phyloP scores from a whole-genome alignment of 2,329 filamentous ascomycete species.

The Paraconiothyrium sp. region DNA sequence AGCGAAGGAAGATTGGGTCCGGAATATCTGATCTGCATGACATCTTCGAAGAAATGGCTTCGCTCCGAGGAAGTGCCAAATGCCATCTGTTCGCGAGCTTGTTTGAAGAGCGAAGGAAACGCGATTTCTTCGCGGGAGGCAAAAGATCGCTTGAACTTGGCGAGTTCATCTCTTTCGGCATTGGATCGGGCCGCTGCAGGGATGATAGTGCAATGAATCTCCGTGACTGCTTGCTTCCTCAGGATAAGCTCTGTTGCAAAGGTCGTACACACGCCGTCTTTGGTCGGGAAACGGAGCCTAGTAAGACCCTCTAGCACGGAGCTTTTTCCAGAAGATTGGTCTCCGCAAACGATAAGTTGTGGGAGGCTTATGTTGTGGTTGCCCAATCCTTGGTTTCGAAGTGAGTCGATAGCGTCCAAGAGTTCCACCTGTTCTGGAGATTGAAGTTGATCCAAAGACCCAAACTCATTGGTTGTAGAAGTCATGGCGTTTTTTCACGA shows the following conservation, averaged over 20 bases:
- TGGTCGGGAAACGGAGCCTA: constrained; percentile 66
- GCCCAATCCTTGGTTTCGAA: constrained; percentile 45
- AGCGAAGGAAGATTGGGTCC: constrained; percentile 54
- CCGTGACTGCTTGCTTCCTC: constrained; percentile 49
- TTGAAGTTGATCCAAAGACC: constrained; percentile 38
- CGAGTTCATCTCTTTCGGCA: constrained; percentile 24
- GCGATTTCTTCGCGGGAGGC: constrained; percentile 40
- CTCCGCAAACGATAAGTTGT: constrained; percentile 43
- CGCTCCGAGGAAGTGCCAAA: constrained; percentile 10
- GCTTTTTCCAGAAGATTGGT: constrained; percentile 43
- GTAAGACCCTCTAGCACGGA: constrained; percentile 52
- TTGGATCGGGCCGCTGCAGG: constrained; percentile 27
- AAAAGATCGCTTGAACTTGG: constrained; percentile 30
- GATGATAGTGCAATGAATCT: constrained; percentile 57
- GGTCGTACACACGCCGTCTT: constrained; percentile 65
- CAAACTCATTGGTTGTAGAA: constrained; percentile 16
- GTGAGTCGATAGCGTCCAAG: constrained; percentile 63
- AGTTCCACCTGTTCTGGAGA: constrained; percentile 50
- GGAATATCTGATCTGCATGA: constrained; percentile 40
- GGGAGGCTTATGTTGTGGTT: constrained; percentile 47
- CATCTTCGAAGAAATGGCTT: constrained; percentile 33
- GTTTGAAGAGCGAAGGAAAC: constrained; percentile 57
- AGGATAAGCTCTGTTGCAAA: constrained; percentile 70
- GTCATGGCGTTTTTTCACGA: constrained; percentile 19
- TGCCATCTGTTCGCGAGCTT: constrained; percentile 61